Conservation (phyloP, 306 rosid species). For the Citrullus mucosospermus region DNA sequence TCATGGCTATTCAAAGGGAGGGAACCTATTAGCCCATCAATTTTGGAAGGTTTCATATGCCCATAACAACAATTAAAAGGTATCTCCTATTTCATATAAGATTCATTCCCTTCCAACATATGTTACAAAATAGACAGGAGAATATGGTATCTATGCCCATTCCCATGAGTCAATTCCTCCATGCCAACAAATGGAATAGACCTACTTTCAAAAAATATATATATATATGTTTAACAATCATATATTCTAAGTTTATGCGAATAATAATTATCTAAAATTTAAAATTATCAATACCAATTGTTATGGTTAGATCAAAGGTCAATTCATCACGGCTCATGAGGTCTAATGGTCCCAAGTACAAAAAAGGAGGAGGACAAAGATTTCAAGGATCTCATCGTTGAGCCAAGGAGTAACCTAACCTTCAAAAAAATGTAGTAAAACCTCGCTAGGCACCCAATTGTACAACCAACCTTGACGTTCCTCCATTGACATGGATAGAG, state of each 20-base stretch:
- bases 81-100: not conserved
- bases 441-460: too few species aligned
- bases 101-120: not conserved
- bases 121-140: not conserved
- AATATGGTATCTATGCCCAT: not conserved
- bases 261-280: not conserved
- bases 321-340: rapidly evolving
- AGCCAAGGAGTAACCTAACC: too few species aligned
- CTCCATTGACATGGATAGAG: too few species aligned
- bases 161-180: not conserved
- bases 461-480: too few species aligned
- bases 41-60: conserved; percentile 1
- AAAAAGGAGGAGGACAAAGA: too few species aligned
- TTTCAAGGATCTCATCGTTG: too few species aligned
- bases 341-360: too few species aligned
- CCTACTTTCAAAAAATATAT: too few species aligned
- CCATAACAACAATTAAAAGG: not conserved
- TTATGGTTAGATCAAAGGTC: too few species aligned
- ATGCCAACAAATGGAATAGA: not conserved
- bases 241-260: not conserved
- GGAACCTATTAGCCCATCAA: not conserved
- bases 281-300: not conserved
- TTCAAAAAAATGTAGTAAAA: too few species aligned
- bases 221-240: not conserved
- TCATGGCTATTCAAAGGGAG: not conserved